Base-by-base conservation (phyloP, 2,329 filamentous ascomycete genomes). In the Lizonia empirigonia region DNA sequence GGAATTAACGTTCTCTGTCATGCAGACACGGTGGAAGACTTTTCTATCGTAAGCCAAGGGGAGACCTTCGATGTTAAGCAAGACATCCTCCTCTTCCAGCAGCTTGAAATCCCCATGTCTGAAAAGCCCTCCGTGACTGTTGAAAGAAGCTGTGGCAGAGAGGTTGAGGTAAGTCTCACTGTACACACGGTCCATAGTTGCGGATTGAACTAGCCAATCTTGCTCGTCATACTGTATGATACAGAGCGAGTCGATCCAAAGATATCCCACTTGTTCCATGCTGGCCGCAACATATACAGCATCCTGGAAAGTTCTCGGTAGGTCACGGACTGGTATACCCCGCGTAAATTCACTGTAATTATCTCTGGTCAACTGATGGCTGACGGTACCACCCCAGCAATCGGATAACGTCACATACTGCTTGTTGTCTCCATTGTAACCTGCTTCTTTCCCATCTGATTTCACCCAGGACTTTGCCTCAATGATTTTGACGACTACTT, bases 121-220 rank as follows among this genome's bases (percentile, higher is more conserved):
- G 22, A 63, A 65, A 1, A 67, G 27, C 0, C 64, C 63, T 10
- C 42, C 26, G 8, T 58, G 23, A 4, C 55, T 44, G n/a, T 64
- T 23, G 4, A 20, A 7, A 1, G 64, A 46, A 13, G 56, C 51
- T 4, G 65, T 65, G 1, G 65, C 62, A 7, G 63, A 66, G 0
- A 68, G 58, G 9, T 65, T 68, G 7, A 66, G 55, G 18, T 44
- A 68, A 1, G 62, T 37, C 12, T 58, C 16, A 5, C 33, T 23
- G 18, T 64, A 66, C 0, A 66, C 41, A 6, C 45, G 34, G 5
- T 52, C 54, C 60, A 65, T 66, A 2, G 38, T 6, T 2, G 39
- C 30, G 10, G 44, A 55, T 34, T 65, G 52, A 7, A 56, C 34
- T 2, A 59, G 19, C 62, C 63, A 64, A 18, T 68, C 63, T 18